Conservation (phyloP, 139 green algal species). For the Astrephomene gubernaculifera region DNA sequence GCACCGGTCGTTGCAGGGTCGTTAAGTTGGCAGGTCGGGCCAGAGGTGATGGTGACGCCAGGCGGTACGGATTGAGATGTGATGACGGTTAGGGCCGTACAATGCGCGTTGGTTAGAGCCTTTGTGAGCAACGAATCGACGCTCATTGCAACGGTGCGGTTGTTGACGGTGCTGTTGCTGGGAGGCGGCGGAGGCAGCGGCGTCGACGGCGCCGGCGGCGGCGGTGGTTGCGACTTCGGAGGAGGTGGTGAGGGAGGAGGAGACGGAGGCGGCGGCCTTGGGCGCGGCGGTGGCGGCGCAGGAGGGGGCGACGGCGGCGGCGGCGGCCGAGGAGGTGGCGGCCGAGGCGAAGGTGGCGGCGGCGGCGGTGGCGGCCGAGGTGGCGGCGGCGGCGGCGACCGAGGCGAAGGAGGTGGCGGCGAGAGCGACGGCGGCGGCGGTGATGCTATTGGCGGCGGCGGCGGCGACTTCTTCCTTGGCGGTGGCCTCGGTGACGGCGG, state of each 20-base stretch:
- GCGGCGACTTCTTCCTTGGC: background rate
- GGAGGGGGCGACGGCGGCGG: background rate
- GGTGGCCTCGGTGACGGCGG: background rate
- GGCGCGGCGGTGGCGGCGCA: background rate
- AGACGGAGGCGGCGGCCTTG: background rate
- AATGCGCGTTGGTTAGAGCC: constrained; percentile 15
- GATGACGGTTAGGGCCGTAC: constrained; percentile 23
- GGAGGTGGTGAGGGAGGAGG: background rate
- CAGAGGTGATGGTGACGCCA: constrained; percentile 12
- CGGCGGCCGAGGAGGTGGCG: background rate
- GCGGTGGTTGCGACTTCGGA: background rate
- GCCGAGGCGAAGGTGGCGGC: background rate
- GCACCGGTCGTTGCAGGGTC: constrained; percentile 38
- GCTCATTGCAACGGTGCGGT: constrained; percentile 36
- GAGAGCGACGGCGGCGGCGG: background rate
- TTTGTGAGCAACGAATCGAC: constrained; percentile 22
- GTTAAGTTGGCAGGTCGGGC: constrained; percentile 41
- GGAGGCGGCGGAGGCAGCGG: background rate
- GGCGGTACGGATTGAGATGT: constrained; percentile 14
- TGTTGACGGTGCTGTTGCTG: constrained; percentile 37
- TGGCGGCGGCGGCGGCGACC: background rate
- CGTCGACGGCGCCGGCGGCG: background rate
- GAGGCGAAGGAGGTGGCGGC: no score
- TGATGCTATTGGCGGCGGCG: background rate
- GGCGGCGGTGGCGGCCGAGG: background rate